Base-by-base conservation (phyloP, 2,329 filamentous ascomycete genomes). In the Dryadomyces quercus-mongolicae region DNA sequence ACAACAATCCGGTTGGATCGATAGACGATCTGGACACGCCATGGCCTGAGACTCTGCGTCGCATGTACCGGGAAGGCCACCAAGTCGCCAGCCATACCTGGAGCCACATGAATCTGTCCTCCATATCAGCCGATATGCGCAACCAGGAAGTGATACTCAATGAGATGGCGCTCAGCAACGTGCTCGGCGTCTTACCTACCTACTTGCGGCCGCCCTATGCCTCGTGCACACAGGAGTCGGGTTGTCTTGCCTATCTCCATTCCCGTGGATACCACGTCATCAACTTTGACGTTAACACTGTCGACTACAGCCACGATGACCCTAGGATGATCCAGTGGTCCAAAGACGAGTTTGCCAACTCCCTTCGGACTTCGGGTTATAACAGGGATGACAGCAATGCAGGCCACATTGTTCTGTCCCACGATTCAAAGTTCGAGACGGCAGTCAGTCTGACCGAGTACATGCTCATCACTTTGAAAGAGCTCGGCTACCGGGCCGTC, bases 1-100 rank as follows among this genome's bases (percentile, higher is more conserved):
- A 73, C 64, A 80, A 78, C 66, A 69, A 75, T 43, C 71, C 71
- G 56, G 78, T 79, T 63, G 76, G 77, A 38, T 62, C 70, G 58
- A 81, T 81, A 59, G 78, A 81, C 58, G 69, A 74, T 53, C 65
- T 70, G 2, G 68, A 66, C 16, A 67, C 69, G 8, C 67, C 66
- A 15, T 77, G 71, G 66, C 65, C 70, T 16, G 66, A 66, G 12
- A 66, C 74, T 42, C 73, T 78, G 60, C 67, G 69, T 56, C 66
- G 69, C 20, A 74, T 75, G 68, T 58, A 68, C 47, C 59, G 58
- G 3, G 66, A 68, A 31, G 72, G 73, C 13, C 74, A 76, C 57
- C 74, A 77, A 54, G 62, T 77, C 44, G 74, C 66, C 40, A 71
- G 69, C 55, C 74, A 77, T 60, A 74, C 72, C 1, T 75, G 68